phyloP scores from a whole-genome alignment of 129 eudicot genomes.

The Escallonia rubra region DNA sequence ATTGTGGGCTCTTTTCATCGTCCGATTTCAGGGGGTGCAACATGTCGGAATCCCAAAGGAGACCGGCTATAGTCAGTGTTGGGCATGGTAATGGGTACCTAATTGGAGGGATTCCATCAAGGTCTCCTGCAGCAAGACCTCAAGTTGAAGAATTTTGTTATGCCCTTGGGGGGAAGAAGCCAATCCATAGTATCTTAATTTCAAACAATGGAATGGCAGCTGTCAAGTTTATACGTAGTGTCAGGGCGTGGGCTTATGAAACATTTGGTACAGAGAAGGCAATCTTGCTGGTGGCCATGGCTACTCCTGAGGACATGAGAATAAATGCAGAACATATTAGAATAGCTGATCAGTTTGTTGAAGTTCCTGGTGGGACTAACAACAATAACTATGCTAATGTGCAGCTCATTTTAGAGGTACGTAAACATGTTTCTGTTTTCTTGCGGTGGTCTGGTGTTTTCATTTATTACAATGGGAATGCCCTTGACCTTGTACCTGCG shows the following conservation, averaged over 20 bases:
- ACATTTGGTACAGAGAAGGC: slow-evolving; percentile 97
- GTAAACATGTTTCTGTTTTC: slow-evolving; percentile 1
- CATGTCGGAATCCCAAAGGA: slow-evolving; percentile 79
- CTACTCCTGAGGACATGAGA: slow-evolving; percentile 98
- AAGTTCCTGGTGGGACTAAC: slow-evolving; percentile 99
- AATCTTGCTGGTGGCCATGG: slow-evolving; percentile 93
- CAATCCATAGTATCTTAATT: slow-evolving; percentile 83
- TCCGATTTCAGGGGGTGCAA: slow-evolving; percentile 33
- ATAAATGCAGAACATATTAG: slow-evolving; percentile 96
- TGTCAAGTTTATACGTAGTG: slow-evolving; percentile 91
- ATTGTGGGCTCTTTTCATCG: neutral
- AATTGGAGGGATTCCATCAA: slow-evolving; percentile 48
- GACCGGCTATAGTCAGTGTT: slow-evolving; percentile 22
- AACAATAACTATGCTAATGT: slow-evolving; percentile 95
- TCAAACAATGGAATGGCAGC: slow-evolving; percentile 99
- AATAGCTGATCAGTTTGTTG: slow-evolving; percentile 96
- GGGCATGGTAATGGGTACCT: slow-evolving; percentile 45
- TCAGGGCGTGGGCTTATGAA: slow-evolving; percentile 95
- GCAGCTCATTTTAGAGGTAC: slow-evolving; percentile 98
- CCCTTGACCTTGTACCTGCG: neutral
- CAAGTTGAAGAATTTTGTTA: slow-evolving; percentile 78
- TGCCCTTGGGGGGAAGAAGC: slow-evolving; percentile 80
- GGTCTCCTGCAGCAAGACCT: slow-evolving; percentile 53
- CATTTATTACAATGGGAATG: neutral
- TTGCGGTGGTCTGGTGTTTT: slow-evolving; percentile 1